phyloP scores from a whole-genome alignment of 1,284 basidiomycete genomes.

The Fomes fomentarius region DNA sequence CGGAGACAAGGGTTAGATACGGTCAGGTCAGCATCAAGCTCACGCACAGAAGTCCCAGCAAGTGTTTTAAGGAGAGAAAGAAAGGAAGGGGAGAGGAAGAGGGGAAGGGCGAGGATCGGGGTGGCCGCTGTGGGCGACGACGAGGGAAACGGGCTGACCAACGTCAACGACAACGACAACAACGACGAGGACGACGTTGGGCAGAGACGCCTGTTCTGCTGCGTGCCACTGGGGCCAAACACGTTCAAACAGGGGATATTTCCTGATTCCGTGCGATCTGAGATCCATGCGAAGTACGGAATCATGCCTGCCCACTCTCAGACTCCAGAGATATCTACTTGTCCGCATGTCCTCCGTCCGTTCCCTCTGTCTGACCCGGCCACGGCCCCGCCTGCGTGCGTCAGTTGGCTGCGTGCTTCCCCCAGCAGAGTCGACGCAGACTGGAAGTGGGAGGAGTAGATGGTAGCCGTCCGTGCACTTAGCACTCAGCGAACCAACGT shows the following conservation, averaged over 20 bases:
- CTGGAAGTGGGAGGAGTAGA: too few relatives aligned
- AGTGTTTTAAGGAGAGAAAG: slow-evolving; percentile 28
- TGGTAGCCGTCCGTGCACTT: too few relatives aligned
- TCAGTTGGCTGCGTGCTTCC: not conserved
- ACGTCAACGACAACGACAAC: slow-evolving; percentile 33
- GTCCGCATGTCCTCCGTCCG: not conserved
- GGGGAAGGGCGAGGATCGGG: slow-evolving; percentile 10
- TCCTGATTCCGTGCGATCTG: slow-evolving; percentile 10
- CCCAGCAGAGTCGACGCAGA: not conserved
- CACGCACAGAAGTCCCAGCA: slow-evolving; percentile 29
- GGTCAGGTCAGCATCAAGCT: slow-evolving; percentile 25
- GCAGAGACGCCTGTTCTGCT: slow-evolving; percentile 1
- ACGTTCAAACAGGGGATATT: slow-evolving; percentile 17
- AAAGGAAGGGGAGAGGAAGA: slow-evolving; percentile 24
- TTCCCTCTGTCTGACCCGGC: not conserved
- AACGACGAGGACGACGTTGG: slow-evolving; percentile 26
- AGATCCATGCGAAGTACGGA: not conserved
- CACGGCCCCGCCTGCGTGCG: too few relatives aligned
- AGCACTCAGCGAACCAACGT: not conserved
- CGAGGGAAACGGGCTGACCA: slow-evolving; percentile 24
- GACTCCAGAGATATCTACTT: too few relatives aligned
- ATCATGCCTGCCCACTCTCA: too few relatives aligned
- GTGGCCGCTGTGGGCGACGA: slow-evolving; percentile 25
- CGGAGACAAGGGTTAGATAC: slow-evolving; percentile 28
- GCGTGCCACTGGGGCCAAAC: slow-evolving; percentile 19